Evolutionary conservation across 331 rosid genomes (phyloP), one percentile per base, ranked within the genome.

Genomic region (Arachis monticola): DNA sequence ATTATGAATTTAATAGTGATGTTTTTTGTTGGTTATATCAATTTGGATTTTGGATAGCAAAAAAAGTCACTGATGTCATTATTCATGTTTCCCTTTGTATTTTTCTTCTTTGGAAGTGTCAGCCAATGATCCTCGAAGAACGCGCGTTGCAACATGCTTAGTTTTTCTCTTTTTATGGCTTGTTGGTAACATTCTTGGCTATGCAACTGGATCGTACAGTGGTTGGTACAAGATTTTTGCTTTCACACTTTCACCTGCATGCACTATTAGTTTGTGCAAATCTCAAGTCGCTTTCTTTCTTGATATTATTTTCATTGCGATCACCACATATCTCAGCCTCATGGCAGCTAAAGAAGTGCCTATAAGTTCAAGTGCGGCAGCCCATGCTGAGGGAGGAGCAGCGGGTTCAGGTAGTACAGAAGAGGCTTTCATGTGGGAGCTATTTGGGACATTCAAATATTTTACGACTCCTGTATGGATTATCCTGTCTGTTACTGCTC

Each of bases 71-170:
- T 77, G 85, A 74, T 61, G 59, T 53, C 48, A 44, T 50, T 70
- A 47, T 32, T 78, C 67, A 38, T 78, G 7, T 55, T 75, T 71
- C n/a, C 70, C 38, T 69, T 50, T 69, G 45, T 3, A 67, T 22
- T 75, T 81, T 69, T 79, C 60, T 63, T 74, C 70, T 80, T 74
- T 74, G 80, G 47, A 71, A 75, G n/a, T 89, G 61, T 71, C 83
- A 92, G 99, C 89, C 72, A 87, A 92, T 82, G 97, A 92, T 83
- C 83, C 85, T 78, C 89, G 97, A 73, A 92, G 99, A 81, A 95
- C 89, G 62, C 89, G 97, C 44, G 99, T 92, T 46, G 99, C 98
- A 78, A 95, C n/a, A 95, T 83, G 97, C 99, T n/a, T 95, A 92
- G n/a, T 77, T 95, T 87, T 89, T 95, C 99, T 63, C 81, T 90